Evolutionary conservation across 805 yeast species (phyloP).

Genomic region (Grigorovia humatica): DNA sequence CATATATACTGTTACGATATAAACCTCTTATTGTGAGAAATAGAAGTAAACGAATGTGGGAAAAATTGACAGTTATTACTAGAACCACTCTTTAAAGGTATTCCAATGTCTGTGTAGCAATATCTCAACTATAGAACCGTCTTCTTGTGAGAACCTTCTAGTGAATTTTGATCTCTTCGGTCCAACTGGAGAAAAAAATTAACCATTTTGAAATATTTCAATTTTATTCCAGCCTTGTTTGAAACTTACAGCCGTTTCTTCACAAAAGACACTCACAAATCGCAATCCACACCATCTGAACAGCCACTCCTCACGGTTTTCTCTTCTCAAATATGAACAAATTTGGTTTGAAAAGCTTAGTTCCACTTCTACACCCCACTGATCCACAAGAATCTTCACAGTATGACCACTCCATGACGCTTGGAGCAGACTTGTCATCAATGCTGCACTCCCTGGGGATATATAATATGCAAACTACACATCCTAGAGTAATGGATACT

Average conservation of each 20-base stretch:
- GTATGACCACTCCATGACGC: slow-evolving; percentile 26
- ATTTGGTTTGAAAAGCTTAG: slow-evolving; percentile 25
- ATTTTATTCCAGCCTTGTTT: no score
- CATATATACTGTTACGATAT: background rate
- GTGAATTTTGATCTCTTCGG: no score
- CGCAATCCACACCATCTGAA: no score
- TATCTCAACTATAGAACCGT: no score
- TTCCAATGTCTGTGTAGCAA: no score
- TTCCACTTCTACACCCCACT: slow-evolving; percentile 25
- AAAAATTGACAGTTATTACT: no score
- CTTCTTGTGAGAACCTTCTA: no score
- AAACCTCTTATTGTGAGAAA: no score
- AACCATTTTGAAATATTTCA: background rate
- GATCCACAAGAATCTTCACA: slow-evolving; percentile 14
- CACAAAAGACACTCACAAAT: background rate
- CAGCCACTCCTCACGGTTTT: no score
- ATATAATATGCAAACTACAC: slow-evolving; percentile 15
- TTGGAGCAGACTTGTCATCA: slow-evolving; percentile 28
- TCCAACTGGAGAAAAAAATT: background rate
- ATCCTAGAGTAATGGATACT: slow-evolving; percentile 31
- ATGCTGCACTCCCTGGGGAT: slow-evolving; percentile 27
- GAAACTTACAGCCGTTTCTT: no score
- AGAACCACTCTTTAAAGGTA: no score
- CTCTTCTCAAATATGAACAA: slow-evolving; percentile 23
- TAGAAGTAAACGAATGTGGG: no score